Conservation (phyloP, 1,139 yeast species). For the Candida tetrigidarum region DNA sequence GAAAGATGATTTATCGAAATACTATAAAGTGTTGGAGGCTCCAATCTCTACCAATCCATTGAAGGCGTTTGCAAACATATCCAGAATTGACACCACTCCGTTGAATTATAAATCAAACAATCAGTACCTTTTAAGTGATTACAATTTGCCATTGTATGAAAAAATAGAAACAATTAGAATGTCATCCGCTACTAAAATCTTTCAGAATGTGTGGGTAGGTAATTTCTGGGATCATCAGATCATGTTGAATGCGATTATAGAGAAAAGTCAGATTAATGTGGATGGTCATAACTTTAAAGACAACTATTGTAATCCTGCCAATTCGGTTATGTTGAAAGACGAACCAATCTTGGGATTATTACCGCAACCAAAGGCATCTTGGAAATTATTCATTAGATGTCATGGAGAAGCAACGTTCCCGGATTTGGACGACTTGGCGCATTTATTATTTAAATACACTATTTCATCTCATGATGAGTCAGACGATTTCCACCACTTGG, state of each 20-base stretch:
- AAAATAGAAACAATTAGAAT: conserved; percentile 79
- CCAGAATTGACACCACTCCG: conserved; percentile 10
- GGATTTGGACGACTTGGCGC: conserved; percentile 34
- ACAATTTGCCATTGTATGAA: conserved; percentile 73
- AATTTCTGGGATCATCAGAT: conserved; percentile 59
- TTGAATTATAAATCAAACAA: conserved; percentile 10
- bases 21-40: conserved; percentile 6
- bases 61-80: conserved; percentile 11
- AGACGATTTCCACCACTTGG: conserved; percentile 45
- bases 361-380: conserved; percentile 38
- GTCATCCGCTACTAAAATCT: conserved; percentile 75
- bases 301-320: conserved; percentile 51
- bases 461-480: conserved; percentile 28
- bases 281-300: conserved; percentile 22
- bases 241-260: conserved; percentile 31
- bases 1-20: conserved; percentile 10
- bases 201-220: conserved; percentile 74
- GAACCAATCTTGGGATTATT: conserved; percentile 27
- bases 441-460: conserved; percentile 37
- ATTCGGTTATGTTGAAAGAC: conserved; percentile 19
- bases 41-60: conserved; percentile 8
- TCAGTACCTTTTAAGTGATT: conserved; percentile 54
- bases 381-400: conserved; percentile 44
- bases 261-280: conserved; percentile 13
- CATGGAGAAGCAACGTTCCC: conserved; percentile 67